Evolutionary conservation across 2,329 filamentous ascomycete genomes (phyloP), one percentile per base, ranked within the genome.

Genomic region (Diplodia corticola): DNA sequence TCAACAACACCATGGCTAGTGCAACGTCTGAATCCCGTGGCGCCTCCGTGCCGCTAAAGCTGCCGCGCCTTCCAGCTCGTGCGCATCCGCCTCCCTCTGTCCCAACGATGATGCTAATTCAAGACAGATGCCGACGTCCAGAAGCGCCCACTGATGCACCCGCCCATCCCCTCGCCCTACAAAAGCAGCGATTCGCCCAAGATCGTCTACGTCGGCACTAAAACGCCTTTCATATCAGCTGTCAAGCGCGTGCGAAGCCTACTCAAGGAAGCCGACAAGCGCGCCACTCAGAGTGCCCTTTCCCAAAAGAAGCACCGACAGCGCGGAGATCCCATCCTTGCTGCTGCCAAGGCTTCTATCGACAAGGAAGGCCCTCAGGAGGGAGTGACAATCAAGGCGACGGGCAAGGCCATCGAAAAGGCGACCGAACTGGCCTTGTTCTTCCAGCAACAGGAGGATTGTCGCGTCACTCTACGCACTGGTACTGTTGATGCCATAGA

Each of bases 201-300:
- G 75, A 75, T 85, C 68, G 81, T 93, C 75, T 91, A 92, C 79
- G 81, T 93, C 66, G 87, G 86, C 44, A 78, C 85, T 48, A 81
- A 81, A 44, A 88, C 89, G 0, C 87, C 88, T 6, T 91, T 91
- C 80, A 85, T 91, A 77, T 85, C 89, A 12, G 82, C 86, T 4
- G 83, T 91, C 13, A 87, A 87, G 71, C 88, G 89, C 60, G 84
- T 88, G 15, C 85, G 86, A 68, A 86, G 86, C 67, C 83, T 88
- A 1, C 85, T 93, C 4, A 80, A 85, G 51, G 81, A 84, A 44
- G 82, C 84, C 4, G 80, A 84, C 2, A 84, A 85, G 63, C 82
- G 85, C 26, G 66, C 68, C 5, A 65, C 68, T 0, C 57, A 63
- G 24, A 46, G 63, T 6, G 50, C 33, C 20, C 66, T 64, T 57